These are phyloP conservation scores for Punica granatum DNA, from an alignment of 345 rosid genomes.

Conservation along the genomic window DNA sequence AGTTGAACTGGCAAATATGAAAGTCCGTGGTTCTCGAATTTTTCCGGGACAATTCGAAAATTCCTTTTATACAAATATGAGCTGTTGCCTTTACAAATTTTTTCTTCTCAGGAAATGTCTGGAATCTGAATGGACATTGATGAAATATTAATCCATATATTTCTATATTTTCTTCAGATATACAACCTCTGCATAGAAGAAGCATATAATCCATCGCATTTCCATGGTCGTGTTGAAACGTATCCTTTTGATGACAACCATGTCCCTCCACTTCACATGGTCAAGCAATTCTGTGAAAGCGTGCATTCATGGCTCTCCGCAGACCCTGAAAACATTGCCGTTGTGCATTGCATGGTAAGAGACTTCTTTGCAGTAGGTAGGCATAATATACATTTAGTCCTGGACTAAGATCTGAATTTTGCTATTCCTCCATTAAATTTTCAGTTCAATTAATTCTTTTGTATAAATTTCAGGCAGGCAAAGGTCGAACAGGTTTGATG, in stretches of 20 bases:
- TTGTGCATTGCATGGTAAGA: slow-evolving; percentile 87
- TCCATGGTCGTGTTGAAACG: slow-evolving; percentile 71
- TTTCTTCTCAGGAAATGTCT: no score
- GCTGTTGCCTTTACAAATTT: no score
- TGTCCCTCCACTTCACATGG: slow-evolving; percentile 73
- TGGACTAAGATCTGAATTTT: background rate
- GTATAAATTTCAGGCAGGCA: slow-evolving; percentile 68
- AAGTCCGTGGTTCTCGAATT: no score
- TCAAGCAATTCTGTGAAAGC: slow-evolving; percentile 70
- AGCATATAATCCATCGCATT: slow-evolving; percentile 60
- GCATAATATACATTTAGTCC: background rate
- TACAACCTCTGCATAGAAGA: slow-evolving; percentile 87
- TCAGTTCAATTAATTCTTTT: background rate
- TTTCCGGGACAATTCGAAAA: no score
- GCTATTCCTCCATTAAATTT: no score
- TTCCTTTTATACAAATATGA: no score
- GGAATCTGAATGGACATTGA: no score
- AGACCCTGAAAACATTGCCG: slow-evolving; percentile 71
- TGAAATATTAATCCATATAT: background rate
- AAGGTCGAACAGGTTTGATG: slow-evolving; percentile 94
- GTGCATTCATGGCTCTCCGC: slow-evolving; percentile 72
- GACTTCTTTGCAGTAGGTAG: background rate
- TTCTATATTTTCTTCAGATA: slow-evolving; percentile 28
- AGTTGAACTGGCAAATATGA: no score
- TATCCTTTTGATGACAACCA: slow-evolving; percentile 92